Evolutionary conservation across 1,284 basidiomycete genomes (phyloP).

Genomic region (Phellopilus nigrolimitatus): DNA sequence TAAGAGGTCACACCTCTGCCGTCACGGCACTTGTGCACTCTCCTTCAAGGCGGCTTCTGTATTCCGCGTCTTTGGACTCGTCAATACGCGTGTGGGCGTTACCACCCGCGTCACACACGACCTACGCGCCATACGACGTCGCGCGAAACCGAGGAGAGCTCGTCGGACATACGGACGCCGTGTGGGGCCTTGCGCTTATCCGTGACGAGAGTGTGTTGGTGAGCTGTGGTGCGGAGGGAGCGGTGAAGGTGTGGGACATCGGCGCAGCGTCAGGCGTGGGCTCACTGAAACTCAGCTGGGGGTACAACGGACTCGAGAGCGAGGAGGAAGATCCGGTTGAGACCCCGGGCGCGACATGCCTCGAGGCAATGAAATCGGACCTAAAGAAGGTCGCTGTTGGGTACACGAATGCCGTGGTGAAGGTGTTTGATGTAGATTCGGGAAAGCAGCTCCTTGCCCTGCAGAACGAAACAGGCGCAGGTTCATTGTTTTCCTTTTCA

Average conservation of each 20-base stretch:
- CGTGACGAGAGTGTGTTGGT: slow-evolving; percentile 78
- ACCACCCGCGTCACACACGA: slow-evolving; percentile 67
- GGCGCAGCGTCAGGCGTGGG: slow-evolving; percentile 55
- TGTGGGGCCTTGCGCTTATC: slow-evolving; percentile 88
- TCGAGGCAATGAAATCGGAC: slow-evolving; percentile 76
- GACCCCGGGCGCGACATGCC: slow-evolving; percentile 69
- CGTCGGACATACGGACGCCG: slow-evolving; percentile 89
- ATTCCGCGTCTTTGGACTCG: slow-evolving; percentile 90
- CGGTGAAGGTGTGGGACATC: slow-evolving; percentile 91
- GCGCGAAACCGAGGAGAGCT: slow-evolving; percentile 74
- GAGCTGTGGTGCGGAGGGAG: slow-evolving; percentile 87
- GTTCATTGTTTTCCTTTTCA: slow-evolving; percentile 37
- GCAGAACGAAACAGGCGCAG: slow-evolving; percentile 64
- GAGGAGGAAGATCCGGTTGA: slow-evolving; percentile 40
- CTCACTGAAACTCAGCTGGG: slow-evolving; percentile 72
- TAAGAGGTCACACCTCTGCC: slow-evolving; percentile 89
- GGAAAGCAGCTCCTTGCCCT: slow-evolving; percentile 76
- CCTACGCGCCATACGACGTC: slow-evolving; percentile 86
- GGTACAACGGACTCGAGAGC: slow-evolving; percentile 65
- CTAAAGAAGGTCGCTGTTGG: slow-evolving; percentile 84
- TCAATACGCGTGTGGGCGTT: slow-evolving; percentile 90
- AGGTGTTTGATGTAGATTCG: slow-evolving; percentile 84
- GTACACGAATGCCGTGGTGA: slow-evolving; percentile 86
- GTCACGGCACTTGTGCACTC: slow-evolving; percentile 89
- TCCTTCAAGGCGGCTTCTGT: slow-evolving; percentile 69